Evolutionary conservation across 352 stramenopile genomes (phyloP), one percentile per base, ranked within the genome.

Genomic region (Pythium dissotocum): DNA sequence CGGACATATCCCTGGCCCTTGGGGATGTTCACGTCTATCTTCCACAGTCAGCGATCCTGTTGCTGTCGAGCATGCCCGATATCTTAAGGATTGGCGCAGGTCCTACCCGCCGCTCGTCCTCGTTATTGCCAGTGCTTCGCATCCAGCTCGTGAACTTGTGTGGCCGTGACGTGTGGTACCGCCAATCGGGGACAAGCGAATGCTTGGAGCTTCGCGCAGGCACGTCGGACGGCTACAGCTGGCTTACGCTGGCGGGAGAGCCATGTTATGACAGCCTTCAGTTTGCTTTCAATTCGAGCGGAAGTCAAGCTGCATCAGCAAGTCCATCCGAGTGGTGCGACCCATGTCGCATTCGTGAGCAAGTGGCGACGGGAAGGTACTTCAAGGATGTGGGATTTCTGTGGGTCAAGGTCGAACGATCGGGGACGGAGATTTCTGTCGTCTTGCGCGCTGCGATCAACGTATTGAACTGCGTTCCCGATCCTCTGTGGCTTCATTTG

Each of bases 1-100:
- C 85, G 7, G 54, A 76, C 6, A 61, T 92, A 6, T 90, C 83
- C 1, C 77, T 83, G 13, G 55, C 86, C 0, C 49, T 91, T 40
- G 81, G 85, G 8, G 75, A 81, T 9, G 59, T 77, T 12, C 84
- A 75, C 13, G 30, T 94, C 9, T 91, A 88, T 52, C 40, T 94
- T 33, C 91, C 79, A 40, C 86, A 91, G 48, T 91, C 84, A 5
- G 80, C 84, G 12, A 88, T 91, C 53, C 55, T 94, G 6, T 71
- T 91, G 53, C 40, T 93, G 35, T 79, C 77, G 33, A 80, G 79
- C 6, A 73, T 93, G 12, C 74, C 83, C 4, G 83, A 75, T 26
- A 56, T 73, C 30, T 56, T 69, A n/a, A 58, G 49, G 32, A 51
- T 32, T 28, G 13, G 40, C 32, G 18, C 38, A 2, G 24, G 18